Conservation (phyloP, 2,329 filamentous ascomycete genomes). For the Fusarium armeniacum region DNA sequence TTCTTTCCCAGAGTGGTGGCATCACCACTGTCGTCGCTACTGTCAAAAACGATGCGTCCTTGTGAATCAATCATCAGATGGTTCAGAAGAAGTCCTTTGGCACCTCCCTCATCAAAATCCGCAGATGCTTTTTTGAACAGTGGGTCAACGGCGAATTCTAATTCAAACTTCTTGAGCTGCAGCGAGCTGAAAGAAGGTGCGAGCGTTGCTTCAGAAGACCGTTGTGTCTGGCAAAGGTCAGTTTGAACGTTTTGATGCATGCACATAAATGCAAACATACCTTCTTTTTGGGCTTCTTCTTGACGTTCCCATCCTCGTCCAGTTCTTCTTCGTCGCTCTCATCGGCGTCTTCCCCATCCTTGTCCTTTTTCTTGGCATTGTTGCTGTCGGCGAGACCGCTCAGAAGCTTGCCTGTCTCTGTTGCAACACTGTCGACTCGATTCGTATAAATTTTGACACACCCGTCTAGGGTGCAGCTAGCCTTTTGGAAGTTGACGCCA, state of each 20-base stretch:
- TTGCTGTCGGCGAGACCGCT: slow-evolving; percentile 93
- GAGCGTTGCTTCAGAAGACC: slow-evolving; percentile 92
- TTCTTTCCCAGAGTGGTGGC: slow-evolving; percentile 55
- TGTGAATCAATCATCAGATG: slow-evolving; percentile 95
- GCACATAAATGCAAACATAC: slow-evolving; percentile 59
- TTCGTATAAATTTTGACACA: slow-evolving; percentile 99
- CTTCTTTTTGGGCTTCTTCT: slow-evolving; percentile 80
- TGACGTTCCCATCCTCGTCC: slow-evolving; percentile 71
- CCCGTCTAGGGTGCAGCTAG: slow-evolving; percentile 95
- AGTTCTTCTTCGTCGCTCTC: slow-evolving; percentile 76
- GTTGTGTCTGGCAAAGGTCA: slow-evolving; percentile 65
- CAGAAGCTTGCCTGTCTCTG: slow-evolving; percentile 93
- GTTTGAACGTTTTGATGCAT: neutral
- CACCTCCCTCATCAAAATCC: slow-evolving; percentile 97
- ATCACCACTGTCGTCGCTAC: slow-evolving; percentile 85
- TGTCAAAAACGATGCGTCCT: slow-evolving; percentile 97
- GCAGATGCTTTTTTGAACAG: slow-evolving; percentile 99
- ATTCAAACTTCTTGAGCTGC: slow-evolving; percentile 96
- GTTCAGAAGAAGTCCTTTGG: slow-evolving; percentile 93
- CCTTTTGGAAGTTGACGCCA: slow-evolving; percentile 98
- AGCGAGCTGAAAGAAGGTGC: slow-evolving; percentile 89
- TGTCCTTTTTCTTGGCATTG: slow-evolving; percentile 80
- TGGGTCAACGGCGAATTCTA: slow-evolving; percentile 96
- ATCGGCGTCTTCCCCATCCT: slow-evolving; percentile 74
- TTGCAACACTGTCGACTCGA: slow-evolving; percentile 97